phyloP scores from a whole-genome alignment of 306 rosid genomes.

The Quercus suber region DNA sequence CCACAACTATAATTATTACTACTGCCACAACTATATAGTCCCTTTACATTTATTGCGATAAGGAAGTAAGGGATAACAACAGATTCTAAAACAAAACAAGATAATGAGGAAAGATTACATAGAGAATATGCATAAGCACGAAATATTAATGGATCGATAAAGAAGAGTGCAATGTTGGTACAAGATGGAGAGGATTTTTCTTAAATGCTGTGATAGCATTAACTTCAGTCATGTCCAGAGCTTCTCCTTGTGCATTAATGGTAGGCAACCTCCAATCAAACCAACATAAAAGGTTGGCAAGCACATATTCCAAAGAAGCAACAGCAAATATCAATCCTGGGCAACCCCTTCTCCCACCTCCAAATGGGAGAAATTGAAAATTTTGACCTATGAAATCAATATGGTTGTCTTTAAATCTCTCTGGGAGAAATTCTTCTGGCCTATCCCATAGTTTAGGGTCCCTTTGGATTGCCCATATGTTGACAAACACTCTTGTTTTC shows the following conservation, averaged over 20 bases:
- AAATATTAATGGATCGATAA: not conserved
- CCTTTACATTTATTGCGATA: too few relatives aligned
- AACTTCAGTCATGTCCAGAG: not conserved
- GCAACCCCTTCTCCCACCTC: not conserved
- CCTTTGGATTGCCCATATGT: slow-evolving; percentile 31
- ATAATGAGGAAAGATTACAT: not conserved
- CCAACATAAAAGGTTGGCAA: not conserved
- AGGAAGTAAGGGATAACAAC: not conserved
- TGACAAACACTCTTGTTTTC: slow-evolving; percentile 22
- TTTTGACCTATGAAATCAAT: slow-evolving; percentile 19
- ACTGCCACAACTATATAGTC: too few relatives aligned
- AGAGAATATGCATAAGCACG: too few relatives aligned
- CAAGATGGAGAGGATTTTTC: not conserved
- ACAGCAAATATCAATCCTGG: not conserved
- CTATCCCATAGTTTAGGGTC: slow-evolving; percentile 29
- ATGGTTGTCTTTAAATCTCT: slow-evolving; percentile 9
- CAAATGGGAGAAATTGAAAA: not conserved
- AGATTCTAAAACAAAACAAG: not conserved
- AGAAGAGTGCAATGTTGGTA: not conserved
- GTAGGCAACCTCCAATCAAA: not conserved
- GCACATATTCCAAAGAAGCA: not conserved
- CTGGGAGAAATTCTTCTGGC: slow-evolving; percentile 30
- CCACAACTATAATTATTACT: too few relatives aligned
- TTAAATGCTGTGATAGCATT: not conserved
- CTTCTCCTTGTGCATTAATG: not conserved